Evolutionary conservation across 2,329 filamentous ascomycete species (phyloP).

Genomic region (Diaporthe caulivora): DNA sequence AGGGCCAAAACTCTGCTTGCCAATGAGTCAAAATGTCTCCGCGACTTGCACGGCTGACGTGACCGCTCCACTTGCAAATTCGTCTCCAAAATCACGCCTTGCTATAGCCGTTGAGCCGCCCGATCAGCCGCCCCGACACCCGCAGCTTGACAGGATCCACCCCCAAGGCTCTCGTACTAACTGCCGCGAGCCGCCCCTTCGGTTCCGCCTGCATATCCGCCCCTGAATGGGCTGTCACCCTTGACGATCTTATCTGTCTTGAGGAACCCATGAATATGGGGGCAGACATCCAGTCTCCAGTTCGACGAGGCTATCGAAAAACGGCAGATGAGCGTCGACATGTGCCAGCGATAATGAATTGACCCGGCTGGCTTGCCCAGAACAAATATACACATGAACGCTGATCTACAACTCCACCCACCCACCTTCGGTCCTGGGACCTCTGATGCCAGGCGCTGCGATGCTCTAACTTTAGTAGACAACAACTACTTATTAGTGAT

Average conservation of each 20-base stretch:
- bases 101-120: conserved; percentile 25
- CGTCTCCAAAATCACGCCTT: conserved; percentile 29
- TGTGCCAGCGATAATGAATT: neutral
- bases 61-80: conserved; percentile 37
- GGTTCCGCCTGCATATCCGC: conserved; percentile 26
- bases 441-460: neutral
- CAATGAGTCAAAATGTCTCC: conserved; percentile 24
- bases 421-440: neutral
- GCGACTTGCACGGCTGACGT: conserved; percentile 22
- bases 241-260: conserved; percentile 13
- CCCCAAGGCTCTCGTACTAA: neutral
- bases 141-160: conserved; percentile 10
- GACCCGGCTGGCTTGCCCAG: neutral
- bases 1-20: conserved; percentile 1
- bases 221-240: conserved; percentile 18
- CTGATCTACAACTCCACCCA: conserved; percentile 11
- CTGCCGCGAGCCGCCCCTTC: conserved; percentile 20
- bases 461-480: neutral
- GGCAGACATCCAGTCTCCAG: neutral
- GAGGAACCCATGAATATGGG: neutral
- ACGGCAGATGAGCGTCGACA: neutral
- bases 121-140: conserved; percentile 29
- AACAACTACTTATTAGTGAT: neutral
- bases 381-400: neutral
- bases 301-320: neutral